Conservation (phyloP, 805 yeast genomes). For the Zygosaccharomyces kombuchaensis region DNA sequence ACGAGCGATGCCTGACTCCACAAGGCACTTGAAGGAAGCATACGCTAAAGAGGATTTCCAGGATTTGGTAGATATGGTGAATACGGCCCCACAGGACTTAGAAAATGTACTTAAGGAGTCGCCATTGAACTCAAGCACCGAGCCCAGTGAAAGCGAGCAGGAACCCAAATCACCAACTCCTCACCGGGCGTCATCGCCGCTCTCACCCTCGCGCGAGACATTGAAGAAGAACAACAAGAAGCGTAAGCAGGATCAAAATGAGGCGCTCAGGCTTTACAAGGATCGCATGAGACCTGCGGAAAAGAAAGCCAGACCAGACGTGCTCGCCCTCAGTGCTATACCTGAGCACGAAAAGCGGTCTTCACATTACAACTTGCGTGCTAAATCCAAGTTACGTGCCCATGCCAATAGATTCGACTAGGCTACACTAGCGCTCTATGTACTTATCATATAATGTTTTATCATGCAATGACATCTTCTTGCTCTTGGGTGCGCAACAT, state of each 20-base stretch:
- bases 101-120: constrained; percentile 21
- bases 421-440: neutral
- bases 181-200: constrained; percentile 1
- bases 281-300: constrained; percentile 26
- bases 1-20: constrained; percentile 1
- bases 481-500: neutral
- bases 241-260: constrained; percentile 14
- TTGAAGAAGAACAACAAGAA: constrained; percentile 9
- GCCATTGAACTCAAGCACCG: constrained; percentile 8
- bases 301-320: constrained; percentile 30
- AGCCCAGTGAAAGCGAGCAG: constrained; percentile 9
- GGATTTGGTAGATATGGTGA: constrained; percentile 28
- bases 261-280: constrained; percentile 9
- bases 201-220: constrained; percentile 4
- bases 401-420: constrained; percentile 5
- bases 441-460: neutral
- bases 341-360: constrained; percentile 32
- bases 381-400: constrained; percentile 30
- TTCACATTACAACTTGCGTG: constrained; percentile 31
- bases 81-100: constrained; percentile 29
- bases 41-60: constrained; percentile 28
- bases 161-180: constrained; percentile 1
- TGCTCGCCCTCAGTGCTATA: constrained; percentile 16
- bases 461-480: neutral
- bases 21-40: constrained; percentile 25